A percentile compares a stretch with the other conserved stretches of the same genome.
Evolutionary conservation across 1,284 basidiomycete genomes (phyloP).

Genomic region (Sanghuangporus sanghuang): DNA sequence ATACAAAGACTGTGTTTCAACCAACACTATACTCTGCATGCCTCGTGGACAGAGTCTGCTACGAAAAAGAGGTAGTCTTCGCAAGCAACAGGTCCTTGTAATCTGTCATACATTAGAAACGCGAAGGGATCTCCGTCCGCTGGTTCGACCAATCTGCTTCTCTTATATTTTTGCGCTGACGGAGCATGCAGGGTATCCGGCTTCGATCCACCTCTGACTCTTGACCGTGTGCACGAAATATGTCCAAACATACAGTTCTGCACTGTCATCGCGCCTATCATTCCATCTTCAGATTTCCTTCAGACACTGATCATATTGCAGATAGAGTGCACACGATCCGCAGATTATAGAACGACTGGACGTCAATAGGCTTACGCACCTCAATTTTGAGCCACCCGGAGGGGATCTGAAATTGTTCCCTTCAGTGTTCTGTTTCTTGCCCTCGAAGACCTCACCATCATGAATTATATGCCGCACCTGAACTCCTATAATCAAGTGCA

Average conservation of each 20-base stretch:
- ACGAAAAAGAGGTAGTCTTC: not conserved
- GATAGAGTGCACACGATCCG: not conserved
- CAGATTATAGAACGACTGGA: not conserved
- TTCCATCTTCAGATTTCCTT: not conserved
- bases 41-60: not conserved
- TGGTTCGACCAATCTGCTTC: not conserved
- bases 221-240: not conserved
- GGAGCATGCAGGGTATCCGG: not conserved
- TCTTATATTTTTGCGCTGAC: not conserved
- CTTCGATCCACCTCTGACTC: not conserved
- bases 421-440: not conserved
- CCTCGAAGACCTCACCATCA: not conserved
- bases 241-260: not conserved
- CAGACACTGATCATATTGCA: not conserved
- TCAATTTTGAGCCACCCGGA: not conserved
- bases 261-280: not conserved
- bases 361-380: not conserved
- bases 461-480: not conserved
- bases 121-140: not conserved
- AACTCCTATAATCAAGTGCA: too few species aligned
- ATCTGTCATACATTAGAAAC: not conserved
- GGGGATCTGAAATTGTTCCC: not conserved
- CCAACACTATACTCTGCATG: not conserved
- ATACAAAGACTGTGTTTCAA: not conserved
- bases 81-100: not conserved